phyloP scores from a whole-genome alignment of 2,329 filamentous ascomycete species.

The Emmonsiellopsis sp. region DNA sequence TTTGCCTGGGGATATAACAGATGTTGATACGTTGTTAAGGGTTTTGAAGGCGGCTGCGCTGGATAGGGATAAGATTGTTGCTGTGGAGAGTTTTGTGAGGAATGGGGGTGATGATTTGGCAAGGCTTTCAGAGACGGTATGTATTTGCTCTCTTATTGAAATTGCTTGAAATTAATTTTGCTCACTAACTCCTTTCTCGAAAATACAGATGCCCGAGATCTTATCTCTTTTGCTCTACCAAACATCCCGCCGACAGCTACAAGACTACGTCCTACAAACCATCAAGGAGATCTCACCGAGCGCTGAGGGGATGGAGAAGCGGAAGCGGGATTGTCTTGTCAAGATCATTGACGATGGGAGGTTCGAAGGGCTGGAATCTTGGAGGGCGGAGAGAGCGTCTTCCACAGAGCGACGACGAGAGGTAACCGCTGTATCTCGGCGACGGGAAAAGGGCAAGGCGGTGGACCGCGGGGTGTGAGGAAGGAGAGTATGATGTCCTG shows the following conservation, averaged over 20 bases:
- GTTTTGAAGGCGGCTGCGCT: conserved; percentile 63
- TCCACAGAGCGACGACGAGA: neutral
- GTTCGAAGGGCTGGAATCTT: conserved; percentile 73
- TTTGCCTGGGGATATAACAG: conserved; percentile 46
- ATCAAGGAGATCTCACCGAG: conserved; percentile 43
- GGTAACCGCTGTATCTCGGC: neutral
- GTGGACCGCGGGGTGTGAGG: neutral
- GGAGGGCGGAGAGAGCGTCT: conserved; percentile 52
- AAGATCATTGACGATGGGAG: conserved; percentile 56
- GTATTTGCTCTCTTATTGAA: conserved; percentile 4
- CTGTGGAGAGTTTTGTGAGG: conserved; percentile 71
- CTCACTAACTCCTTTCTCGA: neutral
- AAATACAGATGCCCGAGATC: conserved; percentile 64
- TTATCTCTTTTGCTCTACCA: conserved; percentile 87
- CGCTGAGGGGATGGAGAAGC: conserved; percentile 36
- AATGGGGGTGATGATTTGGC: conserved; percentile 66
- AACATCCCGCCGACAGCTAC: conserved; percentile 67
- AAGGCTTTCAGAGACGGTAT: conserved; percentile 57
- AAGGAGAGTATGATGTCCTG: too few species aligned
- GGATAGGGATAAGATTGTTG: conserved; percentile 84
- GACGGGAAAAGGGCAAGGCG: neutral
- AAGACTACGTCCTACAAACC: conserved; percentile 59
- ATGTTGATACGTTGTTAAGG: conserved; percentile 60
- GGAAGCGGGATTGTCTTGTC: conserved; percentile 58
- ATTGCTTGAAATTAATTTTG: neutral